phyloP scores from a whole-genome alignment of 192 early-diverging fungal genomes.

The Phlyctochytrium bullatum region DNA sequence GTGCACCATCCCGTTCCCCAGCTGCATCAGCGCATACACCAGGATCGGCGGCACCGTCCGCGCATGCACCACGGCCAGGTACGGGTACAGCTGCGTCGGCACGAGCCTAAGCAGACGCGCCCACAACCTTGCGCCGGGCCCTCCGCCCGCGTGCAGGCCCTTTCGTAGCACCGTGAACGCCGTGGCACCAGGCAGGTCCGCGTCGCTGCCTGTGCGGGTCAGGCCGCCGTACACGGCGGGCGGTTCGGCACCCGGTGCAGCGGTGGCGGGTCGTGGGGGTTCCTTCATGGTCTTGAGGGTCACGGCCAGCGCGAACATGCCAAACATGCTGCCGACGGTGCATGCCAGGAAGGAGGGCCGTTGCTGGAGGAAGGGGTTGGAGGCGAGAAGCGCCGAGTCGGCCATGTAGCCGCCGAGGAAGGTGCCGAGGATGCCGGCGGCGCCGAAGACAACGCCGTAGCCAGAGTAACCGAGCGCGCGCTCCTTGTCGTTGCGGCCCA shows the following conservation, averaged over 20 bases:
- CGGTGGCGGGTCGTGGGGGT: too few species aligned
- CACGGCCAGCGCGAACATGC: not conserved
- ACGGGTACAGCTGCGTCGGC: conserved; percentile 8
- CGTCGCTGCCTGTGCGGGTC: not conserved
- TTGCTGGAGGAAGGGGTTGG: not conserved
- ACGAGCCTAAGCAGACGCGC: not conserved
- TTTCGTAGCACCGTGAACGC: not conserved
- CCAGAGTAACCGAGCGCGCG: conserved; percentile 36
- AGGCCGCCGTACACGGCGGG: not conserved
- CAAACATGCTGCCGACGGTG: conserved; percentile 28
- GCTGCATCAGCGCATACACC: conserved; percentile 28
- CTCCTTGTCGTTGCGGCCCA: conserved; percentile 28
- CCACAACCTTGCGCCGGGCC: not conserved
- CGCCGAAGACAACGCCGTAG: conserved; percentile 39
- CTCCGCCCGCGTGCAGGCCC: not conserved
- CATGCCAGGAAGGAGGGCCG: conserved; percentile 38
- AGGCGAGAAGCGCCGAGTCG: conserved; percentile 30
- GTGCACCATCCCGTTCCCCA: conserved; percentile 32
- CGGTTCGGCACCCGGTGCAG: too few species aligned
- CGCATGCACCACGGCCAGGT: conserved; percentile 18
- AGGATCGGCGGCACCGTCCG: conserved; percentile 27
- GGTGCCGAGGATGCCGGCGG: conserved; percentile 35
- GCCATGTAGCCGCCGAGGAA: conserved; percentile 35
- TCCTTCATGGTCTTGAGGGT: conserved; percentile 1
- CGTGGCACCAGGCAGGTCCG: not conserved